A percentile compares a stretch with the other conserved stretches of the same genome.
These are phyloP conservation scores for Talaromyces sp. DNA, from an alignment of 2,329 filamentous ascomycete genomes.

Conservation along the genomic window DNA sequence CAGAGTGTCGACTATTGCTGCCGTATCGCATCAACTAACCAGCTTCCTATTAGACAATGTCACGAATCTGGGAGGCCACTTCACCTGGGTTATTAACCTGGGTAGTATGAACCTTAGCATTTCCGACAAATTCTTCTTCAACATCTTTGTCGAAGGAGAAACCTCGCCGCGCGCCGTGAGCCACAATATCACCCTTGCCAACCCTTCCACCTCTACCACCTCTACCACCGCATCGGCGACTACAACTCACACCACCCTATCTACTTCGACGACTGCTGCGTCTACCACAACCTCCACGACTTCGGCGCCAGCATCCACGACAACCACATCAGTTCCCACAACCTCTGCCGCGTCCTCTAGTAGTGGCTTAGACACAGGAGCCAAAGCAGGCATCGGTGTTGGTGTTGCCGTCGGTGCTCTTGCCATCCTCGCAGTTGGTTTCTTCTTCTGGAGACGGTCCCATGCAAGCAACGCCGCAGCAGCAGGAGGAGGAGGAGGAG, in stretches of 20 bases:
- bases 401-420: conserved; percentile 5
- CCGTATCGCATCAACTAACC: neutral
- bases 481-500: neutral
- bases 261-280: neutral
- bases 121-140: conserved; percentile 9
- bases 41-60: conserved; percentile 4
- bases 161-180: conserved; percentile 3
- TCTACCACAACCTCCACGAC: conserved; percentile 1
- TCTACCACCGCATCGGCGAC: neutral
- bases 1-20: neutral
- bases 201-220: conserved; percentile 1
- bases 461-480: neutral
- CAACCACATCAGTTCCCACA: neutral
- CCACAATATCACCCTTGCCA: conserved; percentile 8
- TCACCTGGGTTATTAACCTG: conserved; percentile 8
- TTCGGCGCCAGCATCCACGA: neutral
- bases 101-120: conserved; percentile 9
- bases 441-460: conserved; percentile 6
- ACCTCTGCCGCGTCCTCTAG: neutral
- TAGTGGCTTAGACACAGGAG: conserved; percentile 4
- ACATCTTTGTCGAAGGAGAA: conserved; percentile 10
- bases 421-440: conserved; percentile 3
- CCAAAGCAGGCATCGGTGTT: conserved; percentile 10
- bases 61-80: conserved; percentile 10
- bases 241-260: neutral